Evolutionary conservation across 148 eudicot genomes (phyloP), one percentile per base, ranked within the genome.

Genomic region (Diospyros kaki): DNA sequence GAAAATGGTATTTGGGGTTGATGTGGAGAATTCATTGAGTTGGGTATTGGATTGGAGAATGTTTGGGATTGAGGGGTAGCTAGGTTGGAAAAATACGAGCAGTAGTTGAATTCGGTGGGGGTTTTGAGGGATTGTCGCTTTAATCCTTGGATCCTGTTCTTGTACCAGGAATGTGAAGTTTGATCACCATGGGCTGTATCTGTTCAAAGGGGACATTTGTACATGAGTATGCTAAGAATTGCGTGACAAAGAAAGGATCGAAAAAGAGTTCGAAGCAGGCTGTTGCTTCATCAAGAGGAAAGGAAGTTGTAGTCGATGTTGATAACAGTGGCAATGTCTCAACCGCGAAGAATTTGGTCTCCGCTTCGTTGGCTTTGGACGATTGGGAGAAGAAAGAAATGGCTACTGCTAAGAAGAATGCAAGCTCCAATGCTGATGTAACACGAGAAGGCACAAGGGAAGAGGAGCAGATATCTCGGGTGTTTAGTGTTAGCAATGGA

Each of bases 181-280:
- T 51, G 41, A 3, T 50, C 63, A 78, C 73, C 10, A 88, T 88
- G 91, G 91, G 91, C 76, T 84, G 91, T 79, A 79, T 89, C 75
- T 86, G 89, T 81, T 86, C 93, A 9, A 89, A 87, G 78, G 93
- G 93, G 42, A 71, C 72, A 68, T 77, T 85, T 44, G 68, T 56
- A 64, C 51, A 73, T 12, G 77, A 82, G 56, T 58, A 63, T 77
- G 76, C 58, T 41, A 76, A 69, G 8, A 73, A 72, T 53, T 40
- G 61, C 53, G 66, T 13, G 45, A 74, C 73, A 50, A 77, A 80
- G 15, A 83, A 64, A 46, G 72, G 69, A 71, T 46, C 77, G 2
- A 79, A 62, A 74, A 83, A 69, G 66, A 54, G 66, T 46, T 58
- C 86, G 3, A 83, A 80, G 53, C 69, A 81, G 53, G 51, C 64